Conservation (phyloP, 805 yeast genomes). For the Candida pseudoglaebosa region DNA sequence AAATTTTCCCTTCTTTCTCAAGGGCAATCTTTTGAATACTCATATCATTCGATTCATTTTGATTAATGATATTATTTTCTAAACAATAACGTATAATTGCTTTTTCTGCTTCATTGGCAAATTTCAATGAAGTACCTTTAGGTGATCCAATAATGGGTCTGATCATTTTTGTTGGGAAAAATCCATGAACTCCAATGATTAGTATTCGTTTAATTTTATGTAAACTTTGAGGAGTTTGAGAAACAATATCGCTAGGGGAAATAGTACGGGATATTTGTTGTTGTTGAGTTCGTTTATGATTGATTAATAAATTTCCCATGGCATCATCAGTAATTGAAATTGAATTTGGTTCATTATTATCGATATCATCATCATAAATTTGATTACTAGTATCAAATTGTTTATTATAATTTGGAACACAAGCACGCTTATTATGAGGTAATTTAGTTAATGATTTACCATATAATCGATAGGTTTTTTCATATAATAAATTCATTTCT, state of each 20-base stretch:
- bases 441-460: slow-evolving; percentile 34
- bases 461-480: slow-evolving; percentile 34
- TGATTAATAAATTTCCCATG: slow-evolving; percentile 38
- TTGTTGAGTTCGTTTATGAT: slow-evolving; percentile 16
- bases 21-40: slow-evolving; percentile 86
- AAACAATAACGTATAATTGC: slow-evolving; percentile 62
- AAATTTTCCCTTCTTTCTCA: slow-evolving; percentile 89
- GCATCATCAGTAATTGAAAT: slow-evolving; percentile 39
- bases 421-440: slow-evolving; percentile 35
- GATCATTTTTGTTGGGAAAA: slow-evolving; percentile 83
- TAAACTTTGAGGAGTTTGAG: slow-evolving; percentile 26
- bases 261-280: slow-evolving; percentile 7
- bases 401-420: slow-evolving; percentile 35
- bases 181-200: slow-evolving; percentile 93
- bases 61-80: slow-evolving; percentile 35
- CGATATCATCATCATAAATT: slow-evolving; percentile 20
- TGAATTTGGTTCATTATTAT: slow-evolving; percentile 22
- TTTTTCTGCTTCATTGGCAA: slow-evolving; percentile 85
- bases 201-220: slow-evolving; percentile 53
- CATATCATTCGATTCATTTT: slow-evolving; percentile 26
- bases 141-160: slow-evolving; percentile 92
- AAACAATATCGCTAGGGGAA: slow-evolving; percentile 14
- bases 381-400: slow-evolving; percentile 21
- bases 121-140: slow-evolving; percentile 89
- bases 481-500: slow-evolving; percentile 29